Evolutionary conservation across 768 basidiomycete species (phyloP), one percentile per base, ranked within the genome.

Genomic region (Xerocomus potaroensis): DNA sequence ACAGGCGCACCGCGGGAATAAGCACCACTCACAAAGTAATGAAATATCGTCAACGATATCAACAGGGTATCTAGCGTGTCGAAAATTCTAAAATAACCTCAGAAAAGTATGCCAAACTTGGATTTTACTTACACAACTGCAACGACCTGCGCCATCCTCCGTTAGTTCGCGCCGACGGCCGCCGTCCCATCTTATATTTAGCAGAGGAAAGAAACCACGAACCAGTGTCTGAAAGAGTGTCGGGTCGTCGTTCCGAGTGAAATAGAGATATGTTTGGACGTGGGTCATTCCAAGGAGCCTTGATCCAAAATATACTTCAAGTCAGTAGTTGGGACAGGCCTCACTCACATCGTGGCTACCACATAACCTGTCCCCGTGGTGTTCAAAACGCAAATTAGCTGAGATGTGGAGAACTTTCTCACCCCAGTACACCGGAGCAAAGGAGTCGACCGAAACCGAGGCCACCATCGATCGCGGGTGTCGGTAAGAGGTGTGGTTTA

Each of bases 391-490:
- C 10, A 16, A 15, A 5, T 24, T 19, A 9, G 30, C 16, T 6
- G 2, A 30, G 8, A 27, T 5, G 16, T 12, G 15, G 22, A 24
- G 32, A 18, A 15, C 9, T 15, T 18, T 8, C 38, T 50, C 18
- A 41, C 37, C 49, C 52, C 52, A 53, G 31, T 50, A 50, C 42
- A 51, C 7, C 15, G 46, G 42, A 14, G 12, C 27, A 30, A 23
- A 48, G 24, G 8, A 48, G 8, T 23, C 33, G 18, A 24, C 22
- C 14, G 35, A 19, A 15, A 26, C 14, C 21, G 23, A 43, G 32
- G 30, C 46, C 37, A 39, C 34, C 10, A 5, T 6, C 5, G n/a
- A 36, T 21, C 9, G 2, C 19, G 23, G n/a, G 18, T 18, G 16
- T 33, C 26, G 23, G 39, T n/a, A 30, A 23, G 33, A 36, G 8